Evolutionary conservation across 345 rosid species (phyloP), one percentile per base, ranked within the genome.

Genomic region (Heritiera fomes): DNA sequence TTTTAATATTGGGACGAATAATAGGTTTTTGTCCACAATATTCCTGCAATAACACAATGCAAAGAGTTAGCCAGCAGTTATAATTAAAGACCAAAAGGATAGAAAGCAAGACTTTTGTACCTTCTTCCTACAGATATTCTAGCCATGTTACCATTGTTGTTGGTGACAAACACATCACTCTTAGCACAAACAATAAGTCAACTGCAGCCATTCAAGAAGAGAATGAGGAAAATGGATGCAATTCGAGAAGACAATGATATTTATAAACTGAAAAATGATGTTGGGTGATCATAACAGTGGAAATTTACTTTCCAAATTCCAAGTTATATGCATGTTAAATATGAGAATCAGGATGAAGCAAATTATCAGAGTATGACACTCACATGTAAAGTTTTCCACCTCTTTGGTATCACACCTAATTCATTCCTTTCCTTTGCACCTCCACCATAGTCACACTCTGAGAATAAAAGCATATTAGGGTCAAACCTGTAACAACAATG

Each of bases 181-280:
- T 91, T 93, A 77, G 94, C 98, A 64, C 98, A 96, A 70, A 94
- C 99, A 49, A 89, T 86, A 75, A 96, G 84, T 96, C 99, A 6
- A 96, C 91, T 1, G 99, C 99, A 86, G 99, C 99, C 99, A 96
- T 96, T 55, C 98, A 84, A 7, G 99, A 96, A 80, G 98, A 96
- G 71, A 88, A 96, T 3, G 92, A 85, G 75, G 97, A 79, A 80
- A 96, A 96, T 30, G 88, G 90, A 41, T 87, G 83, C 77, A 96
- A 59, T 85, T 96, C 99, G 9, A 69, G 38, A 10, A 69, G 38
- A 23, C 74, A 40, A 40, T 28, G 20, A 47, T 12, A 69, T 47
- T 69, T 69, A 69, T 69, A 47, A 69, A 47, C 56, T 23, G 18
- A 47, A 69, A 47, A 69, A 23, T 2, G 40, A 46, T 69, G n/a